Evolutionary conservation across 1,284 basidiomycete genomes (phyloP), one percentile per base, ranked within the genome.

Genomic region (Cryptococcus sp.): DNA sequence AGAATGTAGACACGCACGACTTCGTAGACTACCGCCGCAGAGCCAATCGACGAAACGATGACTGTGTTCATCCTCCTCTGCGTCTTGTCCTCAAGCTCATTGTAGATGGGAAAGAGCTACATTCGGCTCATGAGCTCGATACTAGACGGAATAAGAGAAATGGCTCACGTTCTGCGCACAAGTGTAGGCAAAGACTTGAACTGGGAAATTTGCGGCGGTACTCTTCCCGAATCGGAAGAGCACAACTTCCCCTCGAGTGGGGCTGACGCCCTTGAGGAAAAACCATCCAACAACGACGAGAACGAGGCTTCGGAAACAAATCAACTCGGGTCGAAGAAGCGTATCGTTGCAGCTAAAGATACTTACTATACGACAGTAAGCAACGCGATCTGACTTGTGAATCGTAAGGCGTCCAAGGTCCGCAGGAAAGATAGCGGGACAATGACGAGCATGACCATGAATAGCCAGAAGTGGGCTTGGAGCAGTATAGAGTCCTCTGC

Each of bases 161-260:
- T 58, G 23, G 75, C 86, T 67, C 75, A 93, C 91, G 71, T 95
- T 94, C 82, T 94, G 91, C 16, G 89, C 84, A 70, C 92, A 93
- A 5, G 92, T 94, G 73, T 88, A 94, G 10, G 91, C 91, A 78
- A 97, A 96, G 1, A 98, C 90, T 78, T 97, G 93, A 10, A 99
- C 91, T 0, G 93, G 95, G 81, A 92, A 92, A 27, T 85, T 93
- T 22, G 89, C 86, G 22, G 78, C 54, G 5, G 76, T 79, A 47
- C 67, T 69, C 39, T 60, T 63, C 20, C 70, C 71, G 47, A 78
- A 78, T 30, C 72, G 62, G 20, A 61, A 72, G 16, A 73, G 50
- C 19, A 71, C 73, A 22, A 79, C 64, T 42, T 70, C 66, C n/a
- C 78, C 78, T 35, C 70, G 63, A 38, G 67, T 63, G 7, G 72